Base-by-base conservation (phyloP, 140 eudicot species). In the Flaveria floridana region DNA sequence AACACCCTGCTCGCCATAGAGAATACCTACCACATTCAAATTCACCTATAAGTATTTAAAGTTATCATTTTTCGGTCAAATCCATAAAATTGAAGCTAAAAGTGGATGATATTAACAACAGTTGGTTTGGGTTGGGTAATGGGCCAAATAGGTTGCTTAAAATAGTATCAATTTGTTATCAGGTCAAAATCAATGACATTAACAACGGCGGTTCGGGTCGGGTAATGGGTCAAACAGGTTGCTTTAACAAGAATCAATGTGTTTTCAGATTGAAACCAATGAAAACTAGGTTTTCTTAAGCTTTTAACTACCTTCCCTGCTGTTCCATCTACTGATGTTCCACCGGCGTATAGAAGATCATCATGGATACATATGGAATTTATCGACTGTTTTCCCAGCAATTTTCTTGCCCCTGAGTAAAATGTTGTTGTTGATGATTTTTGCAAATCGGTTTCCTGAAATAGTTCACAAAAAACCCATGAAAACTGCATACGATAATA, bases 311-410 rank as follows among this genome's bases (percentile, higher is more conserved):
- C 97, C 97, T 91, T 91, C 75, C 97, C 97, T 26, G 95, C 86
- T 20, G 59, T 63, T 68, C 90, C 97, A 73, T 91, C 97, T 63
- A 91, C 79, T 15, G 90, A 84, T 30, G 97, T 84, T 25, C 97
- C 97, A 15, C 88, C 88, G 14, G 83, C 81, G 21, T 66, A 75
- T 42, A 91, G 87, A 79, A 84, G 86, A 52, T 79, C 85, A 23
- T 81, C 82, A 20, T 88, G 87, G 37, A 86, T 80, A 39, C 72
- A 51, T 71, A 91, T 20, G 4, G 97, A 86, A 70, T 82, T 76
- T 47, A 91, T 78, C 3, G 84, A 84, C 72, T 88, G 97, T 83
- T 91, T 91, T 13, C 92, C 95, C 76, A 91, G 70, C 67, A 91
- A 39, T 71, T 91, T 91, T 72, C 86, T 78, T 50, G 95, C 71